Conservation (phyloP, 2,329 filamentous ascomycete species). For the Orbilia quercus region DNA sequence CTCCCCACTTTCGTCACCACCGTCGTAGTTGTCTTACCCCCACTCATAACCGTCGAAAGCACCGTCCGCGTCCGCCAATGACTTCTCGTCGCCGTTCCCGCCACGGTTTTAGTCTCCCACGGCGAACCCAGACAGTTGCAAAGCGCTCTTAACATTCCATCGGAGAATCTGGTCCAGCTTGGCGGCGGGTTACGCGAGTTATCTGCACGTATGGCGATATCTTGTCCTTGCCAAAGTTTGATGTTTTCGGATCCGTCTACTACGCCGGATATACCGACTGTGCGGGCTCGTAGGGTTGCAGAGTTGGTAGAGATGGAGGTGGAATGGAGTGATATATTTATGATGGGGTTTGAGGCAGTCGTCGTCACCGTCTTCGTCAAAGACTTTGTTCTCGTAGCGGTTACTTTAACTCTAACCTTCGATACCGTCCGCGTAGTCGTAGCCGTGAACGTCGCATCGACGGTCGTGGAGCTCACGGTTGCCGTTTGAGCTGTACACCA, state of each 20-base stretch:
- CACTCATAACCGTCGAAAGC: not conserved
- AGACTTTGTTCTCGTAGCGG: slow-evolving; percentile 23
- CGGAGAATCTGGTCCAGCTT: slow-evolving; percentile 18
- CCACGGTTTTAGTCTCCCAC: slow-evolving; percentile 23
- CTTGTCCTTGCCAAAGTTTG: not conserved
- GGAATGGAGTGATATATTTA: too few relatives aligned
- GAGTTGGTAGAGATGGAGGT: too few relatives aligned
- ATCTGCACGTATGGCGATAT: not conserved
- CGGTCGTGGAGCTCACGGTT: not conserved
- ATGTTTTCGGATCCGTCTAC: not conserved
- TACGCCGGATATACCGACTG: not conserved
- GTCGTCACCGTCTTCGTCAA: slow-evolving; percentile 26
- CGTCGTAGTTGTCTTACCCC: slow-evolving; percentile 8
- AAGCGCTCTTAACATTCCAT: slow-evolving; percentile 7
- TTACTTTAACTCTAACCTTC: slow-evolving; percentile 6
- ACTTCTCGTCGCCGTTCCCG: slow-evolving; percentile 7
- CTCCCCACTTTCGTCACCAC: slow-evolving; percentile 11
- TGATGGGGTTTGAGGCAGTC: too few relatives aligned
- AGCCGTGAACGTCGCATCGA: slow-evolving; percentile 9
- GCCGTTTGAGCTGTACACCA: slow-evolving; percentile 39
- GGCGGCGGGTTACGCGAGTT: not conserved
- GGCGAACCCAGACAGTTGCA: slow-evolving; percentile 37
- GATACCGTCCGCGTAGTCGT: slow-evolving; percentile 16
- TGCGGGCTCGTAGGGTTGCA: too few relatives aligned
- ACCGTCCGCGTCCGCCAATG: slow-evolving; percentile 25